phyloP scores from a whole-genome alignment of 768 basidiomycete genomes.

The Sistotremastrum suecicum region DNA sequence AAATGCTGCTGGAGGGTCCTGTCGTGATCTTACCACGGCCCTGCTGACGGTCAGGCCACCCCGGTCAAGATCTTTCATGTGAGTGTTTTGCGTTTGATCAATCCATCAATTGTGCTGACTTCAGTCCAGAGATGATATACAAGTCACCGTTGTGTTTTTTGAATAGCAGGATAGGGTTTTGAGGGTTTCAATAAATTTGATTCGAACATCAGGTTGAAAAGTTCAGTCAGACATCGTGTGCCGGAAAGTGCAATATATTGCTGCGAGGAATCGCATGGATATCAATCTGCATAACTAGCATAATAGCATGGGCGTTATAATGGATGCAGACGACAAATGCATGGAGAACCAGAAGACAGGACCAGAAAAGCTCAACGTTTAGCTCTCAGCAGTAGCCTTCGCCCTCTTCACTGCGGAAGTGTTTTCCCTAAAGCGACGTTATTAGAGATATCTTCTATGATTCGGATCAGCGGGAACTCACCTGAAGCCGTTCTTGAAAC shows the following conservation, averaged over 20 bases:
- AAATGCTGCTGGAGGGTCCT: slow-evolving; percentile 41
- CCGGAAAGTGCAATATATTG: no score
- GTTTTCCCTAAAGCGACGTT: slow-evolving; percentile 1
- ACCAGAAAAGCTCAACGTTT: no score
- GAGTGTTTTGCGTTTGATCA: slow-evolving; percentile 5
- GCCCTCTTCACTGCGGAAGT: neutral
- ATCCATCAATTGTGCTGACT: neutral
- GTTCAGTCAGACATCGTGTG: no score
- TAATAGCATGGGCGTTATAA: no score
- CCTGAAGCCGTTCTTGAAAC: slow-evolving; percentile 99
- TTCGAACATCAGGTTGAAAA: neutral
- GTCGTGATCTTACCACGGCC: slow-evolving; percentile 25
- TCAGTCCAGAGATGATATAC: slow-evolving; percentile 20
- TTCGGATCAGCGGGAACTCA: slow-evolving; percentile 18
- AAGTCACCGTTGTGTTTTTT: slow-evolving; percentile 13
- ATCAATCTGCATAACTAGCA: no score
- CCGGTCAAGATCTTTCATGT: slow-evolving; percentile 26
- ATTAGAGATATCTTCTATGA: neutral
- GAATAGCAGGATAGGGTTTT: neutral
- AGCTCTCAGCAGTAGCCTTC: no score
- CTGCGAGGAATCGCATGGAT: no score
- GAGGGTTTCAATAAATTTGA: neutral
- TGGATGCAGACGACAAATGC: no score
- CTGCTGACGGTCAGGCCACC: slow-evolving; percentile 26
- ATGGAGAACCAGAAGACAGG: no score